Evolutionary conservation across 805 yeast species (phyloP).

Genomic region (Pichia rugopelliculosa): DNA sequence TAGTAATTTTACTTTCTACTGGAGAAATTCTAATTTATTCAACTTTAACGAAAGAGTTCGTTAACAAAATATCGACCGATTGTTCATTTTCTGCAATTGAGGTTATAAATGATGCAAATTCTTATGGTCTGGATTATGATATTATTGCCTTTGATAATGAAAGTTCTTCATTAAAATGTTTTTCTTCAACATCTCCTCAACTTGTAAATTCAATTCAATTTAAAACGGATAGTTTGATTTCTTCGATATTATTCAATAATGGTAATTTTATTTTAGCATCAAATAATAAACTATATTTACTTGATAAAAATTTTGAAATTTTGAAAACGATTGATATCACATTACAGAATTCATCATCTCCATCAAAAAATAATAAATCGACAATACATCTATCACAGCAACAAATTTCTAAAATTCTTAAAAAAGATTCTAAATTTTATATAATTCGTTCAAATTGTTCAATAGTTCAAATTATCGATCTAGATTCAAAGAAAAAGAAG

Average conservation of each 20-base stretch:
- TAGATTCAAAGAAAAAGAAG: conserved; percentile 22
- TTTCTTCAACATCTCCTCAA: conserved; percentile 19
- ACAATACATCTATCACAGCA: neutral
- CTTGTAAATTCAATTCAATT: conserved; percentile 14
- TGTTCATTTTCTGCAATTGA: conserved; percentile 23
- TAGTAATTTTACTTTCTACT: conserved; percentile 21
- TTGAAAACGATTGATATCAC: conserved; percentile 15
- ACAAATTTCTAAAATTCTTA: conserved; percentile 1
- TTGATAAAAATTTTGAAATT: conserved; percentile 5
- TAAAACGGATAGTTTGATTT: conserved; percentile 12
- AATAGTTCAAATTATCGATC: conserved; percentile 16
- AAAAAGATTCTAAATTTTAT: neutral
- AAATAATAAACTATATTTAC: conserved; percentile 3
- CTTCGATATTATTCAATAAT: conserved; percentile 1
- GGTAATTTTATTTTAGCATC: conserved; percentile 8
- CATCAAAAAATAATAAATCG: neutral
- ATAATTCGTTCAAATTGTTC: neutral
- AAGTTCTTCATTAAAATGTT: conserved; percentile 19
- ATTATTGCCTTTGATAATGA: conserved; percentile 27
- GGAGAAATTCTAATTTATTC: conserved; percentile 39
- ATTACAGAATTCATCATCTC: neutral
- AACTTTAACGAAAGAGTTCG: conserved; percentile 34
- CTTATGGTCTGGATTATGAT: conserved; percentile 16
- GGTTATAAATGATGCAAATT: conserved; percentile 10
- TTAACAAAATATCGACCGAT: conserved; percentile 31